Base-by-base conservation (phyloP, 78 protist species). In the Speleostelium caveatum region DNA sequence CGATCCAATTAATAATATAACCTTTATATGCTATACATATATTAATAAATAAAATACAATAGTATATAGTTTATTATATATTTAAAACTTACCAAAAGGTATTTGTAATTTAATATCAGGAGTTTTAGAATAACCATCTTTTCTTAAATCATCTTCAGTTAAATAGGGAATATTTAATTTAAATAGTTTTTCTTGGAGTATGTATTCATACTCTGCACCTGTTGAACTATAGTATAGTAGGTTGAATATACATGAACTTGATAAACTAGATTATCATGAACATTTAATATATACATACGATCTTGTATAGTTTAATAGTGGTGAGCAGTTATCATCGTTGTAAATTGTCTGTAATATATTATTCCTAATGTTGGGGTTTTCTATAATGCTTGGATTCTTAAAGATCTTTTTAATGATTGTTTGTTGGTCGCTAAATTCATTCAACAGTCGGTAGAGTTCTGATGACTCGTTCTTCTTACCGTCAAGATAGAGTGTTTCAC, bases 251-350 rank as follows among this genome's bases (percentile, higher is more conserved):
- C n/a, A n/a, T n/a, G n/a, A n/a, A n/a, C n/a, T n/a, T n/a, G n/a
- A n/a, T n/a, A n/a, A n/a, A n/a, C n/a, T n/a, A n/a, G n/a, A 14
- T 32, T 8, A 71, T 4, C 10, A 14, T 53, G 16, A 30, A 42
- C 21, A 28, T 21, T 19, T 66, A n/a, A 16, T n/a, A 33, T 38
- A 76, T 75, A 65, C 88, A 51, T 79, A 79, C 88, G 88, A 67
- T 69, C 79, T 73, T n/a, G 74, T 87, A 67, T 87, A 62, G 26
- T 87, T 76, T 8, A 87, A 45, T 26, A 87, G 30, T 39, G 93
- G 93, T 74, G 93, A 87, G 19, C 74, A 75, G 58, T 77, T 89
- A 33, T 77, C 93, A 45, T 87, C 93, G 33, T 55, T 49, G 30
- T 67, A 75, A 38, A 74, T 42, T 59, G 80, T 51, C 53, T 73